Conservation (phyloP, 2,329 filamentous ascomycete species). For the Cryphonectria parasitica region DNA sequence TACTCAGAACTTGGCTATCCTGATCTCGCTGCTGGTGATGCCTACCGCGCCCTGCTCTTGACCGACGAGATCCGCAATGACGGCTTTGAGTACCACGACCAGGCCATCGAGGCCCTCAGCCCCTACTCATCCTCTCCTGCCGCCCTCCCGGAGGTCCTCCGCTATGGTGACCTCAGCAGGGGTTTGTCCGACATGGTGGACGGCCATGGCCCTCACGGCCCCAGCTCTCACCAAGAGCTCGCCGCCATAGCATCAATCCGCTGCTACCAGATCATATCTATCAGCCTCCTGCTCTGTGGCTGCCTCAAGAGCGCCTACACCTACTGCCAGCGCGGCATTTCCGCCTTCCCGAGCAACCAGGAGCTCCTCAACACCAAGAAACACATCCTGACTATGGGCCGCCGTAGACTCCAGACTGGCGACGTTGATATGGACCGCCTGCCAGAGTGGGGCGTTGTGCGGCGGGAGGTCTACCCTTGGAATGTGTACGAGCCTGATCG, state of each 20-base stretch:
- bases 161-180: conserved; percentile 45
- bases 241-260: conserved; percentile 56
- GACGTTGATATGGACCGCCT: conserved; percentile 58
- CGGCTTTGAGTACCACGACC: conserved; percentile 79
- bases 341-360: conserved; percentile 56
- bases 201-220: conserved; percentile 40
- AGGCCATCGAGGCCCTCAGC: conserved; percentile 59
- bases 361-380: conserved; percentile 58
- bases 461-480: conserved; percentile 73
- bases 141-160: conserved; percentile 47
- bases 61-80: conserved; percentile 80
- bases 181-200: conserved; percentile 40
- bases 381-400: conserved; percentile 57
- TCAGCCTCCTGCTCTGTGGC: conserved; percentile 65
- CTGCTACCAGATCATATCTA: conserved; percentile 62
- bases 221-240: conserved; percentile 45
- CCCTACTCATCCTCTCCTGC: conserved; percentile 42
- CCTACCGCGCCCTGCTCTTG: conserved; percentile 86
- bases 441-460: conserved; percentile 71
- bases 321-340: conserved; percentile 67
- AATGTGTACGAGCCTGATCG: conserved; percentile 71
- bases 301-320: conserved; percentile 69
- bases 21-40: conserved; percentile 86
- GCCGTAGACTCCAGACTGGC: conserved; percentile 50
- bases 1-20: conserved; percentile 81